Base-by-base conservation (phyloP, 176 grass and related monocot genomes). In the Phoenix dactylifera region DNA sequence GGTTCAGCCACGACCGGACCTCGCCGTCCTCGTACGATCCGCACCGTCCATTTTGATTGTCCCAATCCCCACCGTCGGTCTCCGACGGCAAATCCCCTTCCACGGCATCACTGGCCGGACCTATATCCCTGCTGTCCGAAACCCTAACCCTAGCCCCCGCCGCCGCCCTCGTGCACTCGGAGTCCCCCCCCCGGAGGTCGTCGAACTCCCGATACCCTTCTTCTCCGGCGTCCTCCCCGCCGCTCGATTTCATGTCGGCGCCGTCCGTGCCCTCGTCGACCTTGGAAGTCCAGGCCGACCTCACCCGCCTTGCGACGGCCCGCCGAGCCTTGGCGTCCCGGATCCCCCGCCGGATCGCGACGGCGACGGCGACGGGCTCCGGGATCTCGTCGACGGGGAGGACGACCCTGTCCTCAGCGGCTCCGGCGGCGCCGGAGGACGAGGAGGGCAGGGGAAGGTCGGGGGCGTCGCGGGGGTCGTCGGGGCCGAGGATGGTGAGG, bases 1-100 rank as follows among this genome's bases (percentile, higher is more conserved):
- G 39, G 62, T 63, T 65, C 53, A 87, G 54, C 84, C 84, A 87
- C 24, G 60, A 64, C 3, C 23, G 62, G 32, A 87, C 75, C 22
- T 56, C 54, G 32, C 67, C 19, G 2, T 19, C 25, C 7, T 67
- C 64, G 15, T 12, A 17, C 6, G 16, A 28, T 29, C 23, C 16
- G 24, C 51, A 67, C 24, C 32, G 19, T 55, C 67, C 67, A 22
- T 58, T 58, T 12, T 39, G 54, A 58, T 58, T 26, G 32, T 26
- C 24, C 67, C 67, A 69, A 58, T 69, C 67, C 7, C 55, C 67
- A 69, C 67, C 67, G 3, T 58, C 54, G 7, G 54, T 44, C 30
- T 35, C 67, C 4, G 67, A 58, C 15, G 53, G 67, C 14, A 49
- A 6, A 49, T 58, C 54, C 19, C 22, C 54, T 58, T 69, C 67